Percentiles rank a stretch among this genome's conserved stretches.
These are phyloP conservation scores for Pseudogymnoascus sp. DNA, from an alignment of 2,329 filamentous ascomycete genomes.

Conservation along the genomic window DNA sequence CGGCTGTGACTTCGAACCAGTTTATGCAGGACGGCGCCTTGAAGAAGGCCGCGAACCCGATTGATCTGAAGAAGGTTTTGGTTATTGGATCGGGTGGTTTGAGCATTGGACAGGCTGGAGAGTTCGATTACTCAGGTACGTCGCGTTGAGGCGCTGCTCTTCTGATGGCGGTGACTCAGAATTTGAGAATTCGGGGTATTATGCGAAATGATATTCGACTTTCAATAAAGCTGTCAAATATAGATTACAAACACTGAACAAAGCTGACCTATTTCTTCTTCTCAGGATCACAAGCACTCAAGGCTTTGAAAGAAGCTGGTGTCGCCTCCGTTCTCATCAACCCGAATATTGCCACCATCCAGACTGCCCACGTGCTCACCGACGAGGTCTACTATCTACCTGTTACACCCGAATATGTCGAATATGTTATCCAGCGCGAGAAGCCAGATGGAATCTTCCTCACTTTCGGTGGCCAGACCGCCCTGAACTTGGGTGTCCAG, in stretches of 20 bases:
- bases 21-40: conserved; percentile 85
- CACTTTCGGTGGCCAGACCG: conserved; percentile 95
- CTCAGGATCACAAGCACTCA: conserved; percentile 85
- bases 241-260: neutral
- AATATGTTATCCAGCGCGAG: conserved; percentile 94
- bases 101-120: conserved; percentile 93
- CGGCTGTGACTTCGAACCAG: conserved; percentile 61
- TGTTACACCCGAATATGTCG: conserved; percentile 94
- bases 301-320: conserved; percentile 92
- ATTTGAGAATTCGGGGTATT: neutral
- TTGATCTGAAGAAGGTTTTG: conserved; percentile 93
- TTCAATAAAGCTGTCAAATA: neutral
- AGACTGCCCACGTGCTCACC: conserved; percentile 91
- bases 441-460: conserved; percentile 94
- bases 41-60: conserved; percentile 63
- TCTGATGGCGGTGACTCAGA: neutral
- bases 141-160: conserved; percentile 19
- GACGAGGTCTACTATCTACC: conserved; percentile 98
- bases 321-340: conserved; percentile 91
- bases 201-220: neutral
- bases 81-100: conserved; percentile 94
- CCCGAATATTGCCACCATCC: conserved; percentile 96
- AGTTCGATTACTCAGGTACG: conserved; percentile 97
- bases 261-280: conserved; percentile 16
- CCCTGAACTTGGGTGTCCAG: conserved; percentile 90